Evolutionary conservation across 2,329 filamentous ascomycete species (phyloP).

Genomic region (Ambrosiella xylebori): DNA sequence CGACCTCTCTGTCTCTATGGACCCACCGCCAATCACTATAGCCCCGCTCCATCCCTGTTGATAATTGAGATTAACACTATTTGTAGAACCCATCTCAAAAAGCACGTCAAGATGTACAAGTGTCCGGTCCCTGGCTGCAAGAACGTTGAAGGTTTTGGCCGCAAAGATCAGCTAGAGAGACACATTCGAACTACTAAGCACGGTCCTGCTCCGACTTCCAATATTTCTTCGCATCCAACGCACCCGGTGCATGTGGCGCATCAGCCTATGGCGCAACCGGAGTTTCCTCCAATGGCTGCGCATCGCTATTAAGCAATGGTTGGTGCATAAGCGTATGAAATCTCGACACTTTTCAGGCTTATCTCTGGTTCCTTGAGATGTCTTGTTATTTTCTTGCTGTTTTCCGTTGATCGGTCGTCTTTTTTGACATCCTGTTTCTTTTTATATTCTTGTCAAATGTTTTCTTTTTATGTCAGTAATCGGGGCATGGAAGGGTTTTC

Average conservation of each 20-base stretch:
- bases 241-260: background rate
- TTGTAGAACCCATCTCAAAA: constrained; percentile 11
- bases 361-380: background rate
- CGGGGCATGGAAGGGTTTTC: background rate
- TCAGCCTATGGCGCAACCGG: background rate
- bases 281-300: background rate
- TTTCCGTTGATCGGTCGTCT: background rate
- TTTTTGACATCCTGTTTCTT: background rate
- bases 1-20: no score
- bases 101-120: constrained; percentile 12
- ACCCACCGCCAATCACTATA: no score
- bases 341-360: background rate
- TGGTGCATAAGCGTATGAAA: background rate
- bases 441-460: background rate
- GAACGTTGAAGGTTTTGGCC: constrained; percentile 11
- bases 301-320: background rate
- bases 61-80: background rate
- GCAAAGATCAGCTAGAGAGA: constrained; percentile 12
- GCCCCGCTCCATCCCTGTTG: background rate
- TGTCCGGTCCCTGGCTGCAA: constrained; percentile 11
- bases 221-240: background rate
- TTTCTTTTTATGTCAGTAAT: background rate
- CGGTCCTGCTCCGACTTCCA: background rate
- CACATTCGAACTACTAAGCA: constrained; percentile 12
- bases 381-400: background rate